phyloP scores from a whole-genome alignment of 345 rosid species.

The Dipteronia sinensis region DNA sequence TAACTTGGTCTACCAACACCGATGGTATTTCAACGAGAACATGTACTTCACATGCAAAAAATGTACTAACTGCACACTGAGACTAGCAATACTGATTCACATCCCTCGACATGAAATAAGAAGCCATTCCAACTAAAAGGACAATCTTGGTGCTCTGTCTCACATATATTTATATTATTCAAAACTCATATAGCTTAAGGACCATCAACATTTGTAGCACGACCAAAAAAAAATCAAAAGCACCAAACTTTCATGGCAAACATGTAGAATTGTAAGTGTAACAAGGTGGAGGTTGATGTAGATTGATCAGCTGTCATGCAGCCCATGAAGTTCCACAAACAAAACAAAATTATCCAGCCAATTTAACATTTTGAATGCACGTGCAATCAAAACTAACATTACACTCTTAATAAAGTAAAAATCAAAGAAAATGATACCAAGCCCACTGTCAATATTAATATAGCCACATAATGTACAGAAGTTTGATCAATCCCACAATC shows the following conservation, averaged over 20 bases:
- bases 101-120: not conserved
- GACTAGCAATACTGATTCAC: not conserved
- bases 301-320: not conserved
- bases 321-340: no score
- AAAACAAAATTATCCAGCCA: not conserved
- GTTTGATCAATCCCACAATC: not conserved
- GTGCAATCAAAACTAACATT: not conserved
- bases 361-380: not conserved
- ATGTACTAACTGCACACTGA: not conserved
- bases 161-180: not conserved
- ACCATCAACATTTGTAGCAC: conserved; percentile 1
- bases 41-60: not conserved
- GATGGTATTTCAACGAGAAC: not conserved
- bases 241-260: not conserved
- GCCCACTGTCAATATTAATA: not conserved
- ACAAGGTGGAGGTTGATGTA: no score
- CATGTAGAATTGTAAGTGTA: not conserved
- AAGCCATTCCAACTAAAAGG: not conserved
- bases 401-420: not conserved
- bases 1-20: not conserved
- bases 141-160: not conserved
- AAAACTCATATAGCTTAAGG: not conserved
- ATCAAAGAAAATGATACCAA: not conserved
- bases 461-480: not conserved
- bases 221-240: not conserved